Evolutionary conservation across 208 protist genomes (phyloP), one percentile per base, ranked within the genome.

Genomic region (Leishmania turanica): DNA sequence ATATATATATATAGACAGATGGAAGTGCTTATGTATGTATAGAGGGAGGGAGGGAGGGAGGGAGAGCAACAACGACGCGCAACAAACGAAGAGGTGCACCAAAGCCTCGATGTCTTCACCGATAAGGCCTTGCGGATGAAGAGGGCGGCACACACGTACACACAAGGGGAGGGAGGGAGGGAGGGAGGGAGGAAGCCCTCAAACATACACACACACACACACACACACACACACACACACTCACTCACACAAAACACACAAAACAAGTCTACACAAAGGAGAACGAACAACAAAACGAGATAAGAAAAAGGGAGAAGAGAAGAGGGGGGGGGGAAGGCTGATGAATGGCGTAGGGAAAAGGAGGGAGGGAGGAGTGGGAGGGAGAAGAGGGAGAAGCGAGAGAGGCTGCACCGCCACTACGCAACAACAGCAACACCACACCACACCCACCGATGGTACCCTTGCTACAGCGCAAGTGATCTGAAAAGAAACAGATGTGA

Each of bases 401-500:
- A 27, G 70, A 40, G 68, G 68, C 24, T 37, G 68, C 21, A 9
- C 8, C 42, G 17, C 31, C 47, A 21, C 70, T 7, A 34, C 47
- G 42, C 42, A 58, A 19, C 42, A 75, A 8, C 27, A 45, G 24
- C 27, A 76, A 13, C 45, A 45, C 53, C 45, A 62, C 34, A 37
- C 34, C 34, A 37, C 51, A 31, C 21, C 34, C 34, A 72, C 66
- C 34, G 19, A 37, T 11, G 40, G 69, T 19, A 34, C 45, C 27
- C 11, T 54, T 73, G 2, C 69, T 73, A 37, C 42, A 45, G 69
- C 19, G 69, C 45, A 8, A 27, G 17, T 15, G 37, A 75, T 78
- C 75, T 64, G 17, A 84, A 24, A 68, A 73, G 37, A 17, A 71
- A 21, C 60, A 84, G 68, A 80, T 8, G 74, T 58, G 56, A 74